Evolutionary conservation across 768 basidiomycete species (phyloP), one percentile per base, ranked within the genome.

Genomic region (Tulasnella sp.): DNA sequence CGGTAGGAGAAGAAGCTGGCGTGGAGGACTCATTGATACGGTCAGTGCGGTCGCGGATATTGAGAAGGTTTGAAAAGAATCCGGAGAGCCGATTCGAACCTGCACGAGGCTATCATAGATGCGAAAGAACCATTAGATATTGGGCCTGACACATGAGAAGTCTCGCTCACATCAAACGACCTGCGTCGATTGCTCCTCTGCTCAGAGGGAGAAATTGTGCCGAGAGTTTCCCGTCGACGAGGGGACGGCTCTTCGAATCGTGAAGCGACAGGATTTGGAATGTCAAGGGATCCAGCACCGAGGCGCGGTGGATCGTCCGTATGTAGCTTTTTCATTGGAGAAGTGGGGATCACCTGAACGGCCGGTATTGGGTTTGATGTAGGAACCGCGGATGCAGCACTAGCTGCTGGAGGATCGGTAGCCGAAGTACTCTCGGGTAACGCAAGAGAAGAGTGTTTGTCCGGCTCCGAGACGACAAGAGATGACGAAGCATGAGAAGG

Each of bases 11-110:
- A 43, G 62, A 27, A 11, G 43, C 10, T 12, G 54, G 24, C 42
- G 54, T 19, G 12, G 19, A 25, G 4, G 42, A 22, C 41, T 43
- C 54, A 21, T 21, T 11, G 5, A 41, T 8, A 1, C 24, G 9
- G 31, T 42, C 44, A 30, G 19, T 51, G 24, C 66, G 80, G 66
- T 62, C 61, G 3, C 61, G 53, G 8, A 27, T 21, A 44, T 85
- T 81, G 4, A 91, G 85, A 60, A 91, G 76, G 65, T 80, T 81
- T 15, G 80, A 83, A 68, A 90, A 82, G 71, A 91, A 91, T n/a
- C 88, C 88, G 24, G 89, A 91, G 29, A 91, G 74, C 27, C 88
- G 78, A 67, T 83, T 44, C n/a, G 43, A 46, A 4, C 44, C 44
- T 4, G 22, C 27, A 17, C 44, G 56, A 11, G 53, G 53, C 53